Percentiles rank a stretch among this genome's conserved stretches.
These are phyloP conservation scores for Collybiopsis luxurians DNA, from an alignment of 768 basidiomycete species.

Conservation along the genomic window DNA sequence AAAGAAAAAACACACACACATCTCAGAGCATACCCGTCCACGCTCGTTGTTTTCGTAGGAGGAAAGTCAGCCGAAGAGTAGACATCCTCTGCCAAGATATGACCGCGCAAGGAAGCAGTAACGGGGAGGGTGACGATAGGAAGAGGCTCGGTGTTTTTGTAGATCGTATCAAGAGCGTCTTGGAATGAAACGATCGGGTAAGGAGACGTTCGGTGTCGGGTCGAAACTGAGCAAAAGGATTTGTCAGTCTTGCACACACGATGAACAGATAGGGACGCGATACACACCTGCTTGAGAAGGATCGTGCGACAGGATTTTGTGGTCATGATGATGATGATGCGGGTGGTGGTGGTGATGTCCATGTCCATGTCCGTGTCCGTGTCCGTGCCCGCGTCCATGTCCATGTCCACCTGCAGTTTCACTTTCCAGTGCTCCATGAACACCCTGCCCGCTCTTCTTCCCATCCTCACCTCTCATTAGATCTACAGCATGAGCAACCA, in stretches of 20 bases:
- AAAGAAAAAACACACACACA: constrained; percentile 38
- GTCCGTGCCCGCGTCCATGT: constrained; percentile 24
- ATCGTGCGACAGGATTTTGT: constrained; percentile 68
- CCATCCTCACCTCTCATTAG: constrained; percentile 70
- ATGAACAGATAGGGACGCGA: no score
- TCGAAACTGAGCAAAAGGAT: constrained; percentile 45
- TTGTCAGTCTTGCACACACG: no score
- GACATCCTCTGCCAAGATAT: constrained; percentile 76
- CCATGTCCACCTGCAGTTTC: constrained; percentile 13
- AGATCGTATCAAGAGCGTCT: constrained; percentile 58
- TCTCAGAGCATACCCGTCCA: constrained; percentile 84
- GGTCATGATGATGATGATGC: constrained; percentile 42
- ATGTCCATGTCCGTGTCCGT: constrained; percentile 20
- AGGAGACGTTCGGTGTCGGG: constrained; percentile 74
- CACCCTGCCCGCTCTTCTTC: constrained; percentile 46
- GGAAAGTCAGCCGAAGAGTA: constrained; percentile 66
- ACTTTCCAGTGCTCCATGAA: constrained; percentile 33
- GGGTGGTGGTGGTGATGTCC: constrained; percentile 23
- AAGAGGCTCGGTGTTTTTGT: constrained; percentile 45
- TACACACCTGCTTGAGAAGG: constrained; percentile 61
- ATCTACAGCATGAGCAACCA: constrained; percentile 71
- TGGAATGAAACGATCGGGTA: constrained; percentile 69
- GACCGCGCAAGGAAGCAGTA: constrained; percentile 45
- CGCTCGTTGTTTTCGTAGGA: constrained; percentile 66
- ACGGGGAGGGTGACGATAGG: constrained; percentile 35